Evolutionary conservation across 805 yeast genomes (phyloP).

Genomic region (Tetrapisispora nanseiensis): DNA sequence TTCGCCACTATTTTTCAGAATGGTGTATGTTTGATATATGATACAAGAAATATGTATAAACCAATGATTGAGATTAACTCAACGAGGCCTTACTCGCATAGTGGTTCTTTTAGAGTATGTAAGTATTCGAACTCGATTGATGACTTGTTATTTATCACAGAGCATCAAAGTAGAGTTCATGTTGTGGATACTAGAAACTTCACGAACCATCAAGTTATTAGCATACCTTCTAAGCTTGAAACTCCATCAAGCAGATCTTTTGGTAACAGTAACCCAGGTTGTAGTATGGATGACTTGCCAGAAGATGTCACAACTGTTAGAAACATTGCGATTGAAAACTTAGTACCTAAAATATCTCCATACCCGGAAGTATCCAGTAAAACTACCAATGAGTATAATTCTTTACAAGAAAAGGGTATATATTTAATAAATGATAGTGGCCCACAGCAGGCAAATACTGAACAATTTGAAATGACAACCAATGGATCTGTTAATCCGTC

Average conservation of each 20-base stretch:
- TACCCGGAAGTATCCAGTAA: slow-evolving; percentile 21
- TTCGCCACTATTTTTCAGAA: slow-evolving; percentile 81
- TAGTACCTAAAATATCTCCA: slow-evolving; percentile 26
- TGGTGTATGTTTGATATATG: slow-evolving; percentile 71
- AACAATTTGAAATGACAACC: no score
- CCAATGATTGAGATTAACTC: slow-evolving; percentile 51
- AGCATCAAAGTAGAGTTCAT: slow-evolving; percentile 83
- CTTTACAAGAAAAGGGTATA: slow-evolving; percentile 4
- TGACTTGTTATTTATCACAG: slow-evolving; percentile 67
- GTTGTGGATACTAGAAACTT: slow-evolving; percentile 69
- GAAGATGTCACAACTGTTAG: slow-evolving; percentile 26
- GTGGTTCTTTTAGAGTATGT: slow-evolving; percentile 60
- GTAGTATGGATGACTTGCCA: neutral
- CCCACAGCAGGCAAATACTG: no score
- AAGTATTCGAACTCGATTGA: slow-evolving; percentile 59
- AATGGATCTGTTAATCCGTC: neutral
- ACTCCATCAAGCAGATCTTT: neutral
- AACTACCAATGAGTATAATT: slow-evolving; percentile 10
- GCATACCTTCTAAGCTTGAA: slow-evolving; percentile 40
- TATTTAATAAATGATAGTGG: neutral
- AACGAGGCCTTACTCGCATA: slow-evolving; percentile 43
- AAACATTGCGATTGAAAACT: slow-evolving; percentile 20
- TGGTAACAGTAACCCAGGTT: slow-evolving; percentile 4
- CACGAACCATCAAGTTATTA: slow-evolving; percentile 64
- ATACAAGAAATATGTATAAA: slow-evolving; percentile 47